These are phyloP conservation scores for Exophiala sp. DNA, from an alignment of 2,329 filamentous ascomycete genomes.

Conservation along the genomic window DNA sequence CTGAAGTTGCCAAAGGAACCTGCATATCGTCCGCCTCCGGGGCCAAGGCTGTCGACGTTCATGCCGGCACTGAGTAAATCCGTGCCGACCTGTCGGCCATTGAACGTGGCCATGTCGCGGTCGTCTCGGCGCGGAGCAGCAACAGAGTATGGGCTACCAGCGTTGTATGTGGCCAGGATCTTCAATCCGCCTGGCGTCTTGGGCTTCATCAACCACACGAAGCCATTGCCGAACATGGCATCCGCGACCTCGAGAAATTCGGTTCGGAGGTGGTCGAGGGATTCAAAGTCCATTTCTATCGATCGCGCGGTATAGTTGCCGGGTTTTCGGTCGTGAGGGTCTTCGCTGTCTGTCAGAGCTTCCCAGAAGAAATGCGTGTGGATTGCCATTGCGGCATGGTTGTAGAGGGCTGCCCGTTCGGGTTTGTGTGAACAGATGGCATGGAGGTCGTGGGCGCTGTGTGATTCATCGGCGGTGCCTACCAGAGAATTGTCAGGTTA, in stretches of 20 bases:
- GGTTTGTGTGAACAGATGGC: slow-evolving; percentile 76
- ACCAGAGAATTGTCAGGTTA: slow-evolving; percentile 1
- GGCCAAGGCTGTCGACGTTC: slow-evolving; percentile 9
- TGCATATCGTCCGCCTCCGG: slow-evolving; percentile 15
- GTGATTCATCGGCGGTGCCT: slow-evolving; percentile 22
- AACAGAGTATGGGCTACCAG: slow-evolving; percentile 79
- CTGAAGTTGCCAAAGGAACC: slow-evolving; percentile 29
- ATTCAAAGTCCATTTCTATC: slow-evolving; percentile 72
- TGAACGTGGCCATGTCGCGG: slow-evolving; percentile 45
- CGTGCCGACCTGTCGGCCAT: slow-evolving; percentile 27
- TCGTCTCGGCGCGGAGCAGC: slow-evolving; percentile 73
- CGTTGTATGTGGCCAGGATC: slow-evolving; percentile 84
- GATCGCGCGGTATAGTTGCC: slow-evolving; percentile 33
- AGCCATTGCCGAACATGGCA: slow-evolving; percentile 94
- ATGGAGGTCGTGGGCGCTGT: slow-evolving; percentile 61
- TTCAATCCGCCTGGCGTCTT: slow-evolving; percentile 49
- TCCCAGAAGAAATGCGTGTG: slow-evolving; percentile 68
- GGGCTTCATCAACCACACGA: slow-evolving; percentile 84
- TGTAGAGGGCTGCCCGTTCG: slow-evolving; percentile 75
- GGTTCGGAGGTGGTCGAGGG: slow-evolving; percentile 73
- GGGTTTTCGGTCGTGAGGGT: slow-evolving; percentile 12
- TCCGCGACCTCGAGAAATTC: slow-evolving; percentile 78
- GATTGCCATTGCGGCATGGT: slow-evolving; percentile 92
- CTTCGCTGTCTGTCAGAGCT: slow-evolving; percentile 32
- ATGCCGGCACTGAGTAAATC: slow-evolving; percentile 4